A percentile compares a stretch with the other conserved stretches of the same genome.
phyloP scores from a whole-genome alignment of 352 stramenopile species.

The Globisporangium iwayamae region DNA sequence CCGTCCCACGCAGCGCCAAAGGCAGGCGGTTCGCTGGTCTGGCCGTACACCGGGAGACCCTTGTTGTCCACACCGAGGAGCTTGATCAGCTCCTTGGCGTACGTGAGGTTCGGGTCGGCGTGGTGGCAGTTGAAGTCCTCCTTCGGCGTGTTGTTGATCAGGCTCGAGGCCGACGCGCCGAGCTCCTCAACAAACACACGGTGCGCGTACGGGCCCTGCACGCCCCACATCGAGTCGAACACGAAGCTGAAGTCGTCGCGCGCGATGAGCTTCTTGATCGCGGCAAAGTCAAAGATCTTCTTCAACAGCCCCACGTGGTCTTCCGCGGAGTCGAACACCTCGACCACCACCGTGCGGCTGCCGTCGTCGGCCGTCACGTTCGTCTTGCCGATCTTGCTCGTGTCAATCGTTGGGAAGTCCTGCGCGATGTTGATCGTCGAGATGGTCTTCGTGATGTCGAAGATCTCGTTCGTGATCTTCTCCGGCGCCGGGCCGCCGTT shows the following conservation, averaged over 20 bases:
- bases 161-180: slow-evolving; percentile 64
- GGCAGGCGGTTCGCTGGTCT: slow-evolving; percentile 58
- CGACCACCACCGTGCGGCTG: slow-evolving; percentile 91
- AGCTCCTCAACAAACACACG: slow-evolving; percentile 97
- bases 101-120: slow-evolving; percentile 99
- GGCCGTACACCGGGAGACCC: slow-evolving; percentile 71
- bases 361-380: slow-evolving; percentile 79
- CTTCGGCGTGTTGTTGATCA: slow-evolving; percentile 93
- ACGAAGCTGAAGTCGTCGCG: slow-evolving; percentile 94
- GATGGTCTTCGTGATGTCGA: slow-evolving; percentile 94
- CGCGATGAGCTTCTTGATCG: slow-evolving; percentile 90
- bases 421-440: slow-evolving; percentile 90
- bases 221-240: slow-evolving; percentile 98
- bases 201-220: slow-evolving; percentile 94
- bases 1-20: slow-evolving; percentile 98
- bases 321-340: slow-evolving; percentile 96
- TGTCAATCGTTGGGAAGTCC: slow-evolving; percentile 80
- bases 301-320: slow-evolving; percentile 96
- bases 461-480: slow-evolving; percentile 97
- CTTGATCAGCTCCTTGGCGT: slow-evolving; percentile 95
- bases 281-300: slow-evolving; percentile 97
- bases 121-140: slow-evolving; percentile 97
- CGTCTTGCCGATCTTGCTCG: slow-evolving; percentile 66
- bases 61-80: slow-evolving; percentile 93
- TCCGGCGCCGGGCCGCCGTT: slow-evolving; percentile 97